Conservation (phyloP, 2,329 filamentous ascomycete species). For the Chalaropsis ovoidea region DNA sequence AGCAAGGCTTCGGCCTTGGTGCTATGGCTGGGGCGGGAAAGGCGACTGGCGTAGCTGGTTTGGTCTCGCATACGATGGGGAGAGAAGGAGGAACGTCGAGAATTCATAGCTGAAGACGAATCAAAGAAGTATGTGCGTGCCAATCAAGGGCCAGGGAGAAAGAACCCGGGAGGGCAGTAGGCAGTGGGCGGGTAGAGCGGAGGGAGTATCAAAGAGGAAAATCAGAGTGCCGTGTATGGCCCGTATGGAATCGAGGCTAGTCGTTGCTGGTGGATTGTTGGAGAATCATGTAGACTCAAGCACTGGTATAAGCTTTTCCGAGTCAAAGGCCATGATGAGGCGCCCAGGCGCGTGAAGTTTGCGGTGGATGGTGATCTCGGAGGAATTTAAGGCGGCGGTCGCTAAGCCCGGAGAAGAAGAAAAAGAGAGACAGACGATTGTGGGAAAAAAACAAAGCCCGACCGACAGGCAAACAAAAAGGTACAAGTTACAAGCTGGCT, state of each 20-base stretch:
- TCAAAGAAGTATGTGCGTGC: conserved; percentile 1
- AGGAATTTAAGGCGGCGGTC: not conserved
- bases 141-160: conserved; percentile 9
- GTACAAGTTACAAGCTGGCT: not conserved
- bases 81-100: conserved; percentile 22
- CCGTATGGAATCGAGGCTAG: not conserved
- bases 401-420: not conserved
- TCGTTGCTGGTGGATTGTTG: not conserved
- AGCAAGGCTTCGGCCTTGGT: not conserved
- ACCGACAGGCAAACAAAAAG: not conserved
- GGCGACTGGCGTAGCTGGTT: conserved; percentile 21
- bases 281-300: conserved; percentile 9
- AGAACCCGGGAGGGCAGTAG: conserved; percentile 1
- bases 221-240: not conserved
- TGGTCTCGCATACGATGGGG: conserved; percentile 24
- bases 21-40: conserved; percentile 7
- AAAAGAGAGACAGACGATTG: not conserved
- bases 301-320: not conserved
- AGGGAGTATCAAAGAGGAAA: not conserved
- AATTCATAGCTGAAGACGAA: conserved; percentile 22
- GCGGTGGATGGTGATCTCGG: not conserved
- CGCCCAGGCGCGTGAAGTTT: conserved; percentile 7
- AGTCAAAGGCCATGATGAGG: conserved; percentile 12
- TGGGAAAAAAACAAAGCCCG: not conserved
- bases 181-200: not conserved